Conservation (phyloP, 1,284 basidiomycete genomes). For the Cutaneotrichosporon mucoides region DNA sequence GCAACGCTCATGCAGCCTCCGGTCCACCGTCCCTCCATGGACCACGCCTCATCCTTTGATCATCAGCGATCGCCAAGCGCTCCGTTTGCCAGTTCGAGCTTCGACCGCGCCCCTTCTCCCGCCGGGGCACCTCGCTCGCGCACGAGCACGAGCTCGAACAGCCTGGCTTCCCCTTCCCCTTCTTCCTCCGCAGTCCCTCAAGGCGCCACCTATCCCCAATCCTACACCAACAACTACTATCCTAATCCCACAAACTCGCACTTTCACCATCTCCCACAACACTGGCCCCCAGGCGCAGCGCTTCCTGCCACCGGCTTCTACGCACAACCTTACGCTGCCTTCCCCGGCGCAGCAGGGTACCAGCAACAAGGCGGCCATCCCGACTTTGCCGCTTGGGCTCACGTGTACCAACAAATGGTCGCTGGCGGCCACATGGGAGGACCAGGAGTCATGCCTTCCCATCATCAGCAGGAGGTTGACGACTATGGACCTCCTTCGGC, state of each 20-base stretch:
- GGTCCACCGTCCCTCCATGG: conserved; percentile 42
- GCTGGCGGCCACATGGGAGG: conserved; percentile 28
- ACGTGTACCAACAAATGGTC: conserved; percentile 47
- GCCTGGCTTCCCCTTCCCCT: conserved; percentile 11
- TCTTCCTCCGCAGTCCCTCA: conserved; percentile 21
- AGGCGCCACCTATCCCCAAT: conserved; percentile 7
- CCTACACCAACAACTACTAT: not conserved
- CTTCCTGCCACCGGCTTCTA: conserved; percentile 36
- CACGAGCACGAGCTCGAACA: conserved; percentile 16
- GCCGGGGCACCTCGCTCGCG: conserved; percentile 16
- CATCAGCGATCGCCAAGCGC: conserved; percentile 28
- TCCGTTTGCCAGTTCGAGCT: conserved; percentile 22
- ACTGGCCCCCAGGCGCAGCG: not conserved
- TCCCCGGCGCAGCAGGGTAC: conserved; percentile 19
- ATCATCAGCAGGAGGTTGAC: conserved; percentile 19
- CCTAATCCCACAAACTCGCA: conserved; percentile 3
- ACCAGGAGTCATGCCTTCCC: conserved; percentile 23
- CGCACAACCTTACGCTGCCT: conserved; percentile 24
- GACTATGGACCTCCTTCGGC: conserved; percentile 5
- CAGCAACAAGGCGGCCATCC: conserved; percentile 32
- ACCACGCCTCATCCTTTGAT: conserved; percentile 42
- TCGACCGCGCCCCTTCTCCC: conserved; percentile 27
- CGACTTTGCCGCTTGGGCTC: conserved; percentile 46
- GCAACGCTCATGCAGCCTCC: conserved; percentile 38
- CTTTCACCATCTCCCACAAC: conserved; percentile 3